Evolutionary conservation across 345 rosid species (phyloP).

Genomic region (Rhodamnia argentea): DNA sequence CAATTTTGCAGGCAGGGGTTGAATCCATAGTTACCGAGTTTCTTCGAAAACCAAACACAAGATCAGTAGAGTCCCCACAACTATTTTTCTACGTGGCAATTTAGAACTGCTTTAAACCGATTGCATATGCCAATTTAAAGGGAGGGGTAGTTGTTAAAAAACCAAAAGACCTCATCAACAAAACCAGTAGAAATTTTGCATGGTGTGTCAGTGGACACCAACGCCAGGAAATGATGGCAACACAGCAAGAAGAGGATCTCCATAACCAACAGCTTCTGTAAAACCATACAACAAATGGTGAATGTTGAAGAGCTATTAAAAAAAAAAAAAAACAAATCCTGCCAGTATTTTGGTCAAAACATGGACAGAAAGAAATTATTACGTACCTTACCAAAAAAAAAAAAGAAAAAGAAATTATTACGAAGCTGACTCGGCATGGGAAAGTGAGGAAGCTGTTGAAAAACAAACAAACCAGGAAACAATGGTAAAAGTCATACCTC

Average conservation of each 20-base stretch:
- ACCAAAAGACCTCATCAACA: background rate
- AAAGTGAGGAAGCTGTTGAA: background rate
- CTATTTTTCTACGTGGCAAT: background rate
- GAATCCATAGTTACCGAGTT: background rate
- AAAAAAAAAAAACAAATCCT: background rate
- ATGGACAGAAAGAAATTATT: background rate
- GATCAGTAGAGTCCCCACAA: background rate
- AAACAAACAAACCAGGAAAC: background rate
- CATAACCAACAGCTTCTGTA: conserved; percentile 77
- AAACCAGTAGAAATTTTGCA: background rate
- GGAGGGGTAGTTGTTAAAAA: background rate
- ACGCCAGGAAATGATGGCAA: conserved; percentile 70
- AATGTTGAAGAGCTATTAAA: background rate
- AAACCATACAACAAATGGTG: background rate
- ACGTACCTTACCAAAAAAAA: too few species aligned
- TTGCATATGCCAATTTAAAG: background rate
- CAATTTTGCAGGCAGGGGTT: background rate
- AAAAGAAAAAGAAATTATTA: too few species aligned
- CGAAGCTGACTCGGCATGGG: background rate
- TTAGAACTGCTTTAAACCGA: background rate
- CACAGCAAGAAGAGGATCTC: conserved; percentile 79
- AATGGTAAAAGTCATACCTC: conserved; percentile 41
- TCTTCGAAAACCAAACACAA: background rate
- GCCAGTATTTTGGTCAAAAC: background rate
- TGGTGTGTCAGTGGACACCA: background rate